These are phyloP conservation scores for Pestalotiopsis sp. DNA, from an alignment of 2,329 filamentous ascomycete genomes.

Conservation along the genomic window DNA sequence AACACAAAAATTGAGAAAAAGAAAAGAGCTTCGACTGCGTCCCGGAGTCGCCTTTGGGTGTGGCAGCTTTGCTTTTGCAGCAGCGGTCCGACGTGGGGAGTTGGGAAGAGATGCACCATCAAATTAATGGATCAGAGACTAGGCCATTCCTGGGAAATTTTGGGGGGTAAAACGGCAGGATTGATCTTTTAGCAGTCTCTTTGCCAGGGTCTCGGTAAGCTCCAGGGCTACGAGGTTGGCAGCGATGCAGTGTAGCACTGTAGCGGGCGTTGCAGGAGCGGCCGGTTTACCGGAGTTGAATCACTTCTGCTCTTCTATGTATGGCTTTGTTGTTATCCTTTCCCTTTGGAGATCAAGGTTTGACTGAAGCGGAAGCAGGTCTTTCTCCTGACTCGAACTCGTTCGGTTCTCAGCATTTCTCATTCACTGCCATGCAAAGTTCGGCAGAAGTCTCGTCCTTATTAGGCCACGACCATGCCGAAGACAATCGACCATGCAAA, in stretches of 20 bases:
- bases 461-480: neutral
- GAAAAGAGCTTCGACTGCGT: neutral
- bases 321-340: neutral
- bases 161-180: constrained; percentile 1
- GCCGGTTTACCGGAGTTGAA: neutral
- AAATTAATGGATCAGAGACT: constrained; percentile 7
- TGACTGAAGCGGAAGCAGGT: neutral
- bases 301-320: too few relatives aligned
- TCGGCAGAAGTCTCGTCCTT: neutral
- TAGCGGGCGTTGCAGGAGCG: neutral
- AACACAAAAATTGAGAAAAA: neutral
- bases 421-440: neutral
- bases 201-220: neutral
- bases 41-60: neutral
- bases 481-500: neutral
- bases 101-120: constrained; percentile 9
- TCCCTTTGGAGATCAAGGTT: neutral
- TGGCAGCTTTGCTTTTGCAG: neutral
- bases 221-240: neutral
- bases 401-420: neutral
- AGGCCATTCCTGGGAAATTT: constrained; percentile 4
- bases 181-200: neutral
- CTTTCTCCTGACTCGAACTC: neutral
- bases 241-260: too few relatives aligned
- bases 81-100: constrained; percentile 10